Evolutionary conservation across 2,329 filamentous ascomycete species (phyloP).

Genomic region (Amesomyces nigricolor): DNA sequence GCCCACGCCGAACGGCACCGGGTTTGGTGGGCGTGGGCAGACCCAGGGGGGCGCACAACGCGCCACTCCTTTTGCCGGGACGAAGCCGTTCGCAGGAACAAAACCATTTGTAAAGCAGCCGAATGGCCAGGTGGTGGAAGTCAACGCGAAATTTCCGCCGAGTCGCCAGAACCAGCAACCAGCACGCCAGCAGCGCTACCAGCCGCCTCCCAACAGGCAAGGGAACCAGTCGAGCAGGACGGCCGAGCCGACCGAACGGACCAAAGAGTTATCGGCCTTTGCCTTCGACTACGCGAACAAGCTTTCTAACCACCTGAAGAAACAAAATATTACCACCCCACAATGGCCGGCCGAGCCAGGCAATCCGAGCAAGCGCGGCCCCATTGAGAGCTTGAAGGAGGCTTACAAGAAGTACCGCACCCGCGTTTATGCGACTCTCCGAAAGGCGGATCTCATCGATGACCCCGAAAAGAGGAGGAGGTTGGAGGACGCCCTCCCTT

Average conservation of each 20-base stretch:
- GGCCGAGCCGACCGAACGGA: constrained; percentile 21
- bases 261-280: constrained; percentile 24
- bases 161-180: constrained; percentile 15
- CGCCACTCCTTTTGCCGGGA: constrained; percentile 2
- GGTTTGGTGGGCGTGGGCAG: constrained; percentile 9
- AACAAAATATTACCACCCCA: constrained; percentile 50
- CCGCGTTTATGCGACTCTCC: constrained; percentile 51
- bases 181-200: constrained; percentile 8
- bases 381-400: constrained; percentile 51
- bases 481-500: constrained; percentile 58
- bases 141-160: not conserved
- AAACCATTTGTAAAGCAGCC: constrained; percentile 3
- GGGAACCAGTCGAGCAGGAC: constrained; percentile 1
- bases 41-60: not conserved
- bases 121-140: not conserved
- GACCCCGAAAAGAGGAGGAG: constrained; percentile 58
- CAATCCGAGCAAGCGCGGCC: constrained; percentile 44
- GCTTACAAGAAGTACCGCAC: constrained; percentile 52
- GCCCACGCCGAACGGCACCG: not conserved
- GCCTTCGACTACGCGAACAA: constrained; percentile 40
- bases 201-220: not conserved
- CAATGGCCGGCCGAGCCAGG: constrained; percentile 52
- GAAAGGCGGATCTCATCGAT: constrained; percentile 56
- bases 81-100: not conserved
- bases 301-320: constrained; percentile 49